Evolutionary conservation across 208 protist genomes (phyloP).

Genomic region (Trichomonas gallinae): DNA sequence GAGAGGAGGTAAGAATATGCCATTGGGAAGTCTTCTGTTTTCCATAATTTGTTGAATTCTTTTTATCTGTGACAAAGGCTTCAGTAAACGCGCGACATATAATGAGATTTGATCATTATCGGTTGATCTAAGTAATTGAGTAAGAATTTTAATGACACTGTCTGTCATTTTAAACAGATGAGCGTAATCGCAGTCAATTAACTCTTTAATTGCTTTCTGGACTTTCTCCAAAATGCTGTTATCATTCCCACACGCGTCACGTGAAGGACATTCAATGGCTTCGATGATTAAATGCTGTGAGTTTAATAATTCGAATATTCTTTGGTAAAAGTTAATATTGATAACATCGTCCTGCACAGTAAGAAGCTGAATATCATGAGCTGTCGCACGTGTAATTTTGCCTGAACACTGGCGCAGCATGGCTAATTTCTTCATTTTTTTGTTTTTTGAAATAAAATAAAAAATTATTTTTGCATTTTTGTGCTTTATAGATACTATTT

Average conservation of each 20-base stretch:
- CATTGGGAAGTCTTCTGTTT: not conserved
- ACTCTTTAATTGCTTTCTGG: not conserved
- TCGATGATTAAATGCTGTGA: not conserved
- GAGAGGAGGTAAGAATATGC: not conserved
- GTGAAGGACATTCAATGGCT: not conserved
- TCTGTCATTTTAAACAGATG: not conserved
- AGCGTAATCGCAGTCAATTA: not conserved
- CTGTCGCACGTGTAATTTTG: not conserved
- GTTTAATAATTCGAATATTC: not conserved
- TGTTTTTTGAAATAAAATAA: no score
- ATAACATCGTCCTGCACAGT: not conserved
- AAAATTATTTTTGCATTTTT: no score
- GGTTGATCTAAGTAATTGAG: not conserved
- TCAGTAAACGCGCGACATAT: not conserved
- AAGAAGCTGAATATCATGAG: not conserved
- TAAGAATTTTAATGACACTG: not conserved
- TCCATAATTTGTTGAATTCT: not conserved
- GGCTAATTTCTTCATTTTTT: not conserved
- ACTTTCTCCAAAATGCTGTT: not conserved
- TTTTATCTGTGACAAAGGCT: not conserved
- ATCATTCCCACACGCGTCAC: not conserved
- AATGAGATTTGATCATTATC: not conserved
- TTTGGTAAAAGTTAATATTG: not conserved
- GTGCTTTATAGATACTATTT: no score
- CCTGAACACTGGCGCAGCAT: not conserved